These are phyloP conservation scores for Colletotrichum kahawae DNA, from an alignment of 2,329 filamentous ascomycete genomes.

Conservation along the genomic window DNA sequence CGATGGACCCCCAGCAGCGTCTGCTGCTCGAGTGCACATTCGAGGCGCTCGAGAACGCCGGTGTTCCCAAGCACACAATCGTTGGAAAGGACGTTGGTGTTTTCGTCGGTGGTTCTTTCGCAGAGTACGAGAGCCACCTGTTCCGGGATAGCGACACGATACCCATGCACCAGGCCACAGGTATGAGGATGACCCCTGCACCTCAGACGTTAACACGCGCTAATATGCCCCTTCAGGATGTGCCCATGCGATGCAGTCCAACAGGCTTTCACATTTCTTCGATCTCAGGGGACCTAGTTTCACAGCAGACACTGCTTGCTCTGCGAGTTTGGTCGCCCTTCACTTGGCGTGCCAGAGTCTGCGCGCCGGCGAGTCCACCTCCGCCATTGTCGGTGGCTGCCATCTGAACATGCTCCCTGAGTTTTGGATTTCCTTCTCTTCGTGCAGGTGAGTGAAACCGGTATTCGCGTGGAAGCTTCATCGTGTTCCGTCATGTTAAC, in stretches of 20 bases:
- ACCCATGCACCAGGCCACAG: slow-evolving; percentile 57
- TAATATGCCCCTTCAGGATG: slow-evolving; percentile 37
- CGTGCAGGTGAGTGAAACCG: slow-evolving; percentile 38
- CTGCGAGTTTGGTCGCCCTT: slow-evolving; percentile 53
- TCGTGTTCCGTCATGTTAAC: not conserved
- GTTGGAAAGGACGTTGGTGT: slow-evolving; percentile 55
- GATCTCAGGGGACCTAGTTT: slow-evolving; percentile 59
- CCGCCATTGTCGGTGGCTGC: slow-evolving; percentile 52
- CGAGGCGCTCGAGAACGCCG: slow-evolving; percentile 59
- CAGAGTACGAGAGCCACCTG: slow-evolving; percentile 52
- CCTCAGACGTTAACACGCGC: not conserved
- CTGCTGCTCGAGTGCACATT: slow-evolving; percentile 58
- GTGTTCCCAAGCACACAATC: slow-evolving; percentile 51
- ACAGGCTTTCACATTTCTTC: slow-evolving; percentile 60
- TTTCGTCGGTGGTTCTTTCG: slow-evolving; percentile 52
- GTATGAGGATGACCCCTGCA: slow-evolving; percentile 31
- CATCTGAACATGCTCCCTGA: slow-evolving; percentile 54
- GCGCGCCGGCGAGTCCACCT: slow-evolving; percentile 47
- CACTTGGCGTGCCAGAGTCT: slow-evolving; percentile 56
- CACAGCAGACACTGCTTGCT: slow-evolving; percentile 58
- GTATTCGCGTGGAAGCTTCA: not conserved
- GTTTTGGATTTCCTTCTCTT: slow-evolving; percentile 50
- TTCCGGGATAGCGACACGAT: slow-evolving; percentile 51
- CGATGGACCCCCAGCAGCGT: slow-evolving; percentile 61
- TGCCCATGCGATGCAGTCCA: slow-evolving; percentile 57